These are phyloP conservation scores for Cercospora zeae-maydis DNA, from an alignment of 2,329 filamentous ascomycete genomes.

Conservation along the genomic window DNA sequence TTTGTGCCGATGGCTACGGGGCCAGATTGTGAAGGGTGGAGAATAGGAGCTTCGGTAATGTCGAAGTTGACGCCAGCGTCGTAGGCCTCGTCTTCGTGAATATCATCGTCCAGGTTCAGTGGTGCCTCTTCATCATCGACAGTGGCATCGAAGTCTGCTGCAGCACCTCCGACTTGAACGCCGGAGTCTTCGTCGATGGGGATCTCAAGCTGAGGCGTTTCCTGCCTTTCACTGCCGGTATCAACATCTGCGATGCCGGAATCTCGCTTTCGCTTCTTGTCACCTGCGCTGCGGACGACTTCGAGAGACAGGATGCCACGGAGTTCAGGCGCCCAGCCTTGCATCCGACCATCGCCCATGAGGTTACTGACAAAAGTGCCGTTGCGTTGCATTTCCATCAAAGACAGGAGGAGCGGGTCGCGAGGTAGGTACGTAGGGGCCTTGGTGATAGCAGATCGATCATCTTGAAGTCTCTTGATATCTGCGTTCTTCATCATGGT, in stretches of 20 bases:
- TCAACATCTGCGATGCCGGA: slow-evolving; percentile 75
- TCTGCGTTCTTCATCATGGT: slow-evolving; percentile 72
- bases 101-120: slow-evolving; percentile 21
- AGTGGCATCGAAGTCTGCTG: slow-evolving; percentile 13
- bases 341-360: slow-evolving; percentile 69
- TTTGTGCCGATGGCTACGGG: slow-evolving; percentile 88
- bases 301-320: slow-evolving; percentile 89
- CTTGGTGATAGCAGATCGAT: slow-evolving; percentile 82
- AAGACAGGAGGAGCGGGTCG: slow-evolving; percentile 78
- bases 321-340: slow-evolving; percentile 86
- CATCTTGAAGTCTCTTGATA: slow-evolving; percentile 81
- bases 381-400: slow-evolving; percentile 88
- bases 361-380: slow-evolving; percentile 87
- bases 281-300: slow-evolving; percentile 68
- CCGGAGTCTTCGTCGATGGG: slow-evolving; percentile 34
- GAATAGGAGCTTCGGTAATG: slow-evolving; percentile 69
- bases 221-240: slow-evolving; percentile 42
- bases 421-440: slow-evolving; percentile 78
- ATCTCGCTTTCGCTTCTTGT: slow-evolving; percentile 91
- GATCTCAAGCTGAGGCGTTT: slow-evolving; percentile 31
- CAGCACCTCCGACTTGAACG: slow-evolving; percentile 30
- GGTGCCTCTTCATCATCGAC: slow-evolving; percentile 33
- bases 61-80: slow-evolving; percentile 55
- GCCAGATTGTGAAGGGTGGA: slow-evolving; percentile 78
- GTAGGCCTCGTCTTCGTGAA: slow-evolving; percentile 27